Conservation (phyloP, 768 basidiomycete genomes). For the Leccinum obscurum region DNA sequence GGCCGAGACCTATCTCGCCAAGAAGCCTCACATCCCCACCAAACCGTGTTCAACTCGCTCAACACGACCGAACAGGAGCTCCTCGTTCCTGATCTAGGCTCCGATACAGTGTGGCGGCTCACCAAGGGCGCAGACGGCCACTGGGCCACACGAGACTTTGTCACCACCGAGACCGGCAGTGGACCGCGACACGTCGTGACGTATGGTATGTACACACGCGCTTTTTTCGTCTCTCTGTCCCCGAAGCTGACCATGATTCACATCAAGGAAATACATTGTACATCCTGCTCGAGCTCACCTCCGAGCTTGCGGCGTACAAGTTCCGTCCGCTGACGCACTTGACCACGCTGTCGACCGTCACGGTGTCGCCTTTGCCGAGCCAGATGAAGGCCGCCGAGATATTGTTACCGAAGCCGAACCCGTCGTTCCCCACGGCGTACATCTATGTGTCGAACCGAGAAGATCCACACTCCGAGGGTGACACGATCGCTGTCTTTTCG, state of each 20-base stretch:
- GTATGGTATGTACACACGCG: conserved; percentile 46
- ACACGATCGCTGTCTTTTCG: conserved; percentile 70
- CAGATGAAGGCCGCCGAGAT: conserved; percentile 71
- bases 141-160: conserved; percentile 51
- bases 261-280: conserved; percentile 59
- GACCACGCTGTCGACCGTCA: conserved; percentile 48
- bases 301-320: conserved; percentile 54
- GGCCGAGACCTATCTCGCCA: conserved; percentile 73
- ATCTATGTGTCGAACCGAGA: conserved; percentile 78
- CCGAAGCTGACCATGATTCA: no score
- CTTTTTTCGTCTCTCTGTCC: no score
- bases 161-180: conserved; percentile 53
- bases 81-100: conserved; percentile 74
- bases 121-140: conserved; percentile 41
- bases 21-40: conserved; percentile 74
- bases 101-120: conserved; percentile 64
- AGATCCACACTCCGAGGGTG: conserved; percentile 66
- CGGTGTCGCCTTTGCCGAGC: conserved; percentile 43
- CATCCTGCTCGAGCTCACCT: conserved; percentile 67
- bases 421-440: conserved; percentile 53
- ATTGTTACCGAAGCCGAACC: conserved; percentile 55
- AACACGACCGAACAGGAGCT: conserved; percentile 54
- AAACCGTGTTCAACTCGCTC: conserved; percentile 47
- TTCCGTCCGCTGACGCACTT: conserved; percentile 45
- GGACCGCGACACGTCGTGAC: conserved; percentile 73